Conservation (phyloP, 176 grass and related monocot species). For the Aegilops sharonensis region DNA sequence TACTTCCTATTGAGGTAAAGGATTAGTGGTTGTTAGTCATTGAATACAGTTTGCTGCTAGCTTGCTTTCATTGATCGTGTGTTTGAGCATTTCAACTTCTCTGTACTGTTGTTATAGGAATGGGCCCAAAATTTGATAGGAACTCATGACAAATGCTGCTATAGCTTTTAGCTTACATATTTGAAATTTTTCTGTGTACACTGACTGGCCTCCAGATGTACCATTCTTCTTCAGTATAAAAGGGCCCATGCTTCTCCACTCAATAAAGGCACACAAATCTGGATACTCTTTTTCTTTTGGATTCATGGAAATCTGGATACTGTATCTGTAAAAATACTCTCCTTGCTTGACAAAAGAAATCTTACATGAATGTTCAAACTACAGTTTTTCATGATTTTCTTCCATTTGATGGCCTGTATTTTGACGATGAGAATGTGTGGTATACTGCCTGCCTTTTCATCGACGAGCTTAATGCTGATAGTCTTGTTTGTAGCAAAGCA, state of each 20-base stretch:
- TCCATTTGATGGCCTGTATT: conserved; percentile 3
- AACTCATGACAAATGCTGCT: not conserved
- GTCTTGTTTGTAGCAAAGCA: conserved; percentile 9
- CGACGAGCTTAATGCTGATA: not conserved
- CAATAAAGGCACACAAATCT: not conserved
- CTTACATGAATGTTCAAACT: not conserved
- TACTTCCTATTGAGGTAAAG: not conserved
- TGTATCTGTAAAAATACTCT: not conserved
- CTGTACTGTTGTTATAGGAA: not conserved
- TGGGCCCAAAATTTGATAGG: not conserved
- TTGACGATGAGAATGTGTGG: not conserved
- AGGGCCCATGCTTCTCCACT: not conserved
- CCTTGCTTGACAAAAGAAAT: not conserved
- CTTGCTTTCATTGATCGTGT: not conserved
- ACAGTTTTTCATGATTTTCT: not conserved
- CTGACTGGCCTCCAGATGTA: not conserved
- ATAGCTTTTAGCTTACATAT: not conserved
- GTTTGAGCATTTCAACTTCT: conserved; percentile 7
- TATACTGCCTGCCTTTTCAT: conserved; percentile 13
- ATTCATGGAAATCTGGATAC: conserved; percentile 11
- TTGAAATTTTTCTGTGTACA: not conserved
- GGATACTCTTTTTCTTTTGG: conserved; percentile 2
- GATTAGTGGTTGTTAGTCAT: not conserved
- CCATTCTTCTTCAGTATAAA: not conserved
- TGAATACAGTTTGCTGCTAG: not conserved